Base-by-base conservation (phyloP, 768 basidiomycete species). In the Russula compacta region DNA sequence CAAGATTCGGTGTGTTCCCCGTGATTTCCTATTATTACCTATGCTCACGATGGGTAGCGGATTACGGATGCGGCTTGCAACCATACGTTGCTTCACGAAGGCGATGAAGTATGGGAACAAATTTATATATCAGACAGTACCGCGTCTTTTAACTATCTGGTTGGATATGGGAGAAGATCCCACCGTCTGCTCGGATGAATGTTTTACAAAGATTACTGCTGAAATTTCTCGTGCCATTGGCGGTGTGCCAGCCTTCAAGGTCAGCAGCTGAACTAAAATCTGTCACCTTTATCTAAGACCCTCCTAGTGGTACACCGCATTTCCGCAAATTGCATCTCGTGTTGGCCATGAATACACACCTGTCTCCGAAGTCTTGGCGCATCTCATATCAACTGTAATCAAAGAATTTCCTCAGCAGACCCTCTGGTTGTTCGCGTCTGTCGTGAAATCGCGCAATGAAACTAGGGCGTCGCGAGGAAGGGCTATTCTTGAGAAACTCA, bases 261-360 rank as follows among this genome's bases (percentile, higher is more conserved):
- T 84, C 56, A 60, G 75, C 59, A 9, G 15, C n/a, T 10, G 6
- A 19, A 58, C 36, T 47, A 33, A 53, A 56, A 10, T 46, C 55
- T 24, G 47, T 19, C 17, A 6, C 35, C 19, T 24, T 60, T 44
- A 24, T 53, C 11, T 56, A 32, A 47, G 66, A 46, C 58, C 46
- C 65, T 49, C 54, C 15, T 50, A 98, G 94, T 98, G 95, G 93
- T 89, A 85, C 66, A 94, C 89, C 0, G 95, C 93, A 1, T 95
- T 98, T 64, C 94, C 95, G 3, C 97, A 98, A 77, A 91, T 98
- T 55, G 92, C 95, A 14, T 98, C 95, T 14, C 84, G 97, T 8
- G 86, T 99, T 36, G 88, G 87, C 12, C 91, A 97, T 65, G 73
- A 71, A 4, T 86, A 89, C 67, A 64, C 72, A 11, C 77, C 76